A percentile compares a stretch with the other conserved stretches of the same genome.
Conservation (phyloP, 2,329 filamentous ascomycete genomes). For the Cladosporium colombiae region DNA sequence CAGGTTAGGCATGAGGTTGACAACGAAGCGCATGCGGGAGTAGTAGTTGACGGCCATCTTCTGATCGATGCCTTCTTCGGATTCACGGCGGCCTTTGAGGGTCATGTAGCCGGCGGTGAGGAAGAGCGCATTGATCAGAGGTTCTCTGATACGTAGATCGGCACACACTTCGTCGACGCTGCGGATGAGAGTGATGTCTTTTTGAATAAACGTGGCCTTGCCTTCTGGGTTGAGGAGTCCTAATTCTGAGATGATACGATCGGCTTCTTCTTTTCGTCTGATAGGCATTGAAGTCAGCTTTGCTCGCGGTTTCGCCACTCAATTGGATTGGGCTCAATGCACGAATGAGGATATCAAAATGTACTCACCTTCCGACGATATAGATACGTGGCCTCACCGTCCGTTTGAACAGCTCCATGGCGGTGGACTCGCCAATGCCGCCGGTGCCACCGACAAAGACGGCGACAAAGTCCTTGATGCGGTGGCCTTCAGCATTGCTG, state of each 20-base stretch:
- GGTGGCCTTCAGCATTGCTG: constrained; percentile 33
- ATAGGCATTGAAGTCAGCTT: neutral
- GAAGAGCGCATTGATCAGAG: constrained; percentile 57
- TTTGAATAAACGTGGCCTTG: constrained; percentile 43
- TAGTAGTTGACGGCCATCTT: constrained; percentile 57
- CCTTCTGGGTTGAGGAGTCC: constrained; percentile 41
- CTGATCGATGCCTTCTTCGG: constrained; percentile 58
- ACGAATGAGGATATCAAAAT: neutral
- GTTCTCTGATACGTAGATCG: constrained; percentile 54
- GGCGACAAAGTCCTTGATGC: constrained; percentile 35
- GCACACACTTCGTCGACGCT: constrained; percentile 47
- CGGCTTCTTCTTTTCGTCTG: constrained; percentile 42
- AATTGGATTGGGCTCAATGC: neutral
- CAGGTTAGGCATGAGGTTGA: constrained; percentile 60
- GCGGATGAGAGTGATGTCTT: constrained; percentile 43
- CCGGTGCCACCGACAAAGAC: constrained; percentile 47
- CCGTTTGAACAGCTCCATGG: constrained; percentile 44
- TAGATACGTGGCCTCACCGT: constrained; percentile 44
- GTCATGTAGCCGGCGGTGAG: constrained; percentile 54
- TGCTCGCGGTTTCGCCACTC: neutral
- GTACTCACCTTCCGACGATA: constrained; percentile 43
- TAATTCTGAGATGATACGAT: constrained; percentile 41
- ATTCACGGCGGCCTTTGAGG: constrained; percentile 50
- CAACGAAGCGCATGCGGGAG: constrained; percentile 57
- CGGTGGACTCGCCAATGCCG: constrained; percentile 48